phyloP scores from a whole-genome alignment of 2,329 filamentous ascomycete genomes.

The Aspergillus tubingensis region DNA sequence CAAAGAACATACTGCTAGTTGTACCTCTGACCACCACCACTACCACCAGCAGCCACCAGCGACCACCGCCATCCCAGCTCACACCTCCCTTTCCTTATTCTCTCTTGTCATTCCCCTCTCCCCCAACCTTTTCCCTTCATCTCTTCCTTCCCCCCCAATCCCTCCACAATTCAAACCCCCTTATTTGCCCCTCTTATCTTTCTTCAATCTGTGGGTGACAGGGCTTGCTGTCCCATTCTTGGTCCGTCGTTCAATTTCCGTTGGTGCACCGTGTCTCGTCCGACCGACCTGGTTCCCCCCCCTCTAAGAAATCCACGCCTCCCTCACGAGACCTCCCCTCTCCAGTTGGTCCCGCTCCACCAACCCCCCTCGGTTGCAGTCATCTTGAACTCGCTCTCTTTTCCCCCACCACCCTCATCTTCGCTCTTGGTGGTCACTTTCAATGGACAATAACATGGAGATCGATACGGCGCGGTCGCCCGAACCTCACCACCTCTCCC shows the following conservation, averaged over 20 bases:
- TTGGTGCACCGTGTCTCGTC: conserved; percentile 8
- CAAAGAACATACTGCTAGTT: not conserved
- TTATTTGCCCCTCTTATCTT: not conserved
- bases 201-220: conserved; percentile 9
- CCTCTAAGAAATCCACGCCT: conserved; percentile 16
- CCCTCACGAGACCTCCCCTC: conserved; percentile 40
- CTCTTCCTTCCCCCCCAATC: conserved; percentile 2
- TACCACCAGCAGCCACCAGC: no score
- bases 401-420: not conserved
- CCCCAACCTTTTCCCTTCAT: conserved; percentile 5
- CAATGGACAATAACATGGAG: conserved; percentile 98
- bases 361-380: conserved; percentile 27
- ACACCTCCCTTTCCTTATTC: not conserved
- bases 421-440: conserved; percentile 16
- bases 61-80: not conserved
- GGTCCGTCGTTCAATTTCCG: conserved; percentile 4
- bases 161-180: not conserved
- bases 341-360: conserved; percentile 15
- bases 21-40: not conserved
- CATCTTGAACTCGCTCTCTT: conserved; percentile 13
- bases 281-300: conserved; percentile 2
- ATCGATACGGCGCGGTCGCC: conserved; percentile 85
- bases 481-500: conserved; percentile 72
- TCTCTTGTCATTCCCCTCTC: not conserved
- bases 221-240: conserved; percentile 1